Percentiles rank a stretch among this genome's conserved stretches.
phyloP scores from a whole-genome alignment of 345 rosid species.

The Iberis pinnata region DNA sequence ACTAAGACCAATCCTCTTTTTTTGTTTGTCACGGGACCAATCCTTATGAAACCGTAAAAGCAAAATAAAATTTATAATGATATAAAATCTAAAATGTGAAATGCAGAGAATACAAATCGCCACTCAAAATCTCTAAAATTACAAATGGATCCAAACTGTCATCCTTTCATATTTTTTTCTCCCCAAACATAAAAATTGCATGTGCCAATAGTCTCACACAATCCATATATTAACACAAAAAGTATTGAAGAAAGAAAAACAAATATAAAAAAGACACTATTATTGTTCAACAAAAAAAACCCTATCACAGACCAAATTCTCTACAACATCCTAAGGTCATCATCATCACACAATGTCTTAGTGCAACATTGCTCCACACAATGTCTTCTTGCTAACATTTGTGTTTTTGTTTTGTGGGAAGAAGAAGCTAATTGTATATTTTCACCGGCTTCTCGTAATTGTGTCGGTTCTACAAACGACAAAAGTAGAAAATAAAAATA shows the following conservation, averaged over 20 bases:
- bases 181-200: conserved; percentile 8
- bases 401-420: neutral
- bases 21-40: too few species aligned
- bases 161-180: neutral
- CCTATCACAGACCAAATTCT: conserved; percentile 27
- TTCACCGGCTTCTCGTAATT: conserved; percentile 33
- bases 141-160: conserved; percentile 17
- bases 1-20: too few species aligned
- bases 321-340: conserved; percentile 25
- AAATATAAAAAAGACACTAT: conserved; percentile 14
- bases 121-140: conserved; percentile 21
- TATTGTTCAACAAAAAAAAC: conserved; percentile 20
- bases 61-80: too few species aligned
- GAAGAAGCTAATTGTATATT: conserved; percentile 33
- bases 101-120: too few species aligned
- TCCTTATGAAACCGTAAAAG: too few species aligned
- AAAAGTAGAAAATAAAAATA: neutral
- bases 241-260: conserved; percentile 15
- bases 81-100: too few species aligned
- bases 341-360: conserved; percentile 27
- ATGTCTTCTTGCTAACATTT: too few species aligned
- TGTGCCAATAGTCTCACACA: conserved; percentile 27
- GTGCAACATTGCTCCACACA: too few species aligned
- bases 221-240: conserved; percentile 23
- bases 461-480: conserved; percentile 26